Conservation (phyloP, 768 basidiomycete genomes). For the Terana coerulea region DNA sequence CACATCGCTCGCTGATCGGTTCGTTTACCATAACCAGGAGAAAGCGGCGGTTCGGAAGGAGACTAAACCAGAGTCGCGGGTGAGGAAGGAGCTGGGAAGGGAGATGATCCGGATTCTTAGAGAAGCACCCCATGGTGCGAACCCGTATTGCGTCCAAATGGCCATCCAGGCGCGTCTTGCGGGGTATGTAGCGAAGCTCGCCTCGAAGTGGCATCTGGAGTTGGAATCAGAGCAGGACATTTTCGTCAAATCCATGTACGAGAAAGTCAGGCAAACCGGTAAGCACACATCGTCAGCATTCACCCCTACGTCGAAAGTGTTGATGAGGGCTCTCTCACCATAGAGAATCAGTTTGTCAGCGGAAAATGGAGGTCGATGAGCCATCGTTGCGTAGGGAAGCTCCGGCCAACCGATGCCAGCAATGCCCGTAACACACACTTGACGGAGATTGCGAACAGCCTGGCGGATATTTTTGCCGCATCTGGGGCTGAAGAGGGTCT, state of each 20-base stretch:
- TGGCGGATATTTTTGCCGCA: not conserved
- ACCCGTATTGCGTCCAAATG: not conserved
- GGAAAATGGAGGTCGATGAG: not conserved
- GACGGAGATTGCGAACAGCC: not conserved
- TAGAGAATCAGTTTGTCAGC: not conserved
- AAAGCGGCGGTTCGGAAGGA: not conserved
- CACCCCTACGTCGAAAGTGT: not conserved
- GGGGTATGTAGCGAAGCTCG: not conserved
- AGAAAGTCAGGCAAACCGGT: not conserved
- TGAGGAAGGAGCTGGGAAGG: not conserved
- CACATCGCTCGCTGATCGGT: conserved; percentile 42
- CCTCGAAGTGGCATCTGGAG: too few species aligned
- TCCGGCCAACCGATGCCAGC: not conserved
- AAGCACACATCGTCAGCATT: not conserved
- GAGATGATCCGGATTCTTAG: not conserved
- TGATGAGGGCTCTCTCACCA: not conserved
- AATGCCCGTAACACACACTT: not conserved
- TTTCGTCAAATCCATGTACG: not conserved
- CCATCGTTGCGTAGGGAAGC: not conserved
- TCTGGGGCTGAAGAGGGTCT: not conserved
- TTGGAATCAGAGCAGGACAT: too few species aligned
- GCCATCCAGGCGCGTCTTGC: not conserved
- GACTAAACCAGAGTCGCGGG: not conserved
- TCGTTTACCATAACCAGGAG: conserved; percentile 17
- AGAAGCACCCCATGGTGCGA: not conserved